Evolutionary conservation across 2,329 filamentous ascomycete genomes (phyloP).

Genomic region (Diplocarpon rosae): DNA sequence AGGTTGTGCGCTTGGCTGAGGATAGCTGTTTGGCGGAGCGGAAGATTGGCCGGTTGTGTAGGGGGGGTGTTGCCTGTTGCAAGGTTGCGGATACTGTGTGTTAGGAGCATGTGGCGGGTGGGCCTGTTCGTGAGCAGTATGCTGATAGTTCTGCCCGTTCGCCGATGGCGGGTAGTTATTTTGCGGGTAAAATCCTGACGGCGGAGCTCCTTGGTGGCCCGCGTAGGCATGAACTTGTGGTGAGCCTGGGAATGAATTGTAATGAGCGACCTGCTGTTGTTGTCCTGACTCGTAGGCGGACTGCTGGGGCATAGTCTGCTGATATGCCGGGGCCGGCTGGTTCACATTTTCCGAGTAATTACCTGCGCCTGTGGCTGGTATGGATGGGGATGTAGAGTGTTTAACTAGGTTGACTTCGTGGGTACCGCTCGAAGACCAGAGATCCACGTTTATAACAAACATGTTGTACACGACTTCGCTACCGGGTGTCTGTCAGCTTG

Average conservation of each 20-base stretch:
- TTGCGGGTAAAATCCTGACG: constrained; percentile 17
- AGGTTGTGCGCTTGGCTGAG: constrained; percentile 28
- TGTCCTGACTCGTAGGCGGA: constrained; percentile 10
- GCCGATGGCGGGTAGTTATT: constrained; percentile 9
- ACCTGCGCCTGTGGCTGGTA: constrained; percentile 68
- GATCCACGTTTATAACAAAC: constrained; percentile 58
- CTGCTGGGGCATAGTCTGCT: constrained; percentile 16
- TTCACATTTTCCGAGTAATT: constrained; percentile 54
- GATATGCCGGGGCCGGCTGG: constrained; percentile 23
- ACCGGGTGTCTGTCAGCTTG: background rate
- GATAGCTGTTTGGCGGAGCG: constrained; percentile 28
- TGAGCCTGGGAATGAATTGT: constrained; percentile 21
- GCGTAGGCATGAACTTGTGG: constrained; percentile 21
- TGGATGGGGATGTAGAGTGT: constrained; percentile 61
- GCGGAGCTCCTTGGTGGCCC: constrained; percentile 14
- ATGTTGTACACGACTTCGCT: constrained; percentile 60
- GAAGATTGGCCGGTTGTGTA: constrained; percentile 16
- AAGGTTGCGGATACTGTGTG: no score
- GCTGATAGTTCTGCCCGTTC: background rate
- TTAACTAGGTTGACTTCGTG: constrained; percentile 59
- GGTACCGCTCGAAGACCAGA: constrained; percentile 51
- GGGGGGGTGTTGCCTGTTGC: no score
- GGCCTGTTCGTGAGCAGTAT: background rate
- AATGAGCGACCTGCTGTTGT: constrained; percentile 8
- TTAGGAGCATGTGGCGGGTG: no score